Conservation (phyloP, 805 yeast genomes). For the Candida lessepsii region DNA sequence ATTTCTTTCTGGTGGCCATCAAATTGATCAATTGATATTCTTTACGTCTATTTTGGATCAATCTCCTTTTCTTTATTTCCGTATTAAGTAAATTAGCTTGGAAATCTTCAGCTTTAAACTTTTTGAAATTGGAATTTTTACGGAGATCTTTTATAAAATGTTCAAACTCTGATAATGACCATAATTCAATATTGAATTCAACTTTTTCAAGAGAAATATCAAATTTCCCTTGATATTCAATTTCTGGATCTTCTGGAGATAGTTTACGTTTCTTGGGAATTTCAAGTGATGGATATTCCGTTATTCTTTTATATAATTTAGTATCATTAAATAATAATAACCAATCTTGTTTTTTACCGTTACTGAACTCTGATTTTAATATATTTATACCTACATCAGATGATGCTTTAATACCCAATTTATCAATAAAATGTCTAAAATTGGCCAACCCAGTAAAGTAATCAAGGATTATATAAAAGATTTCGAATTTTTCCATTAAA, state of each 20-base stretch:
- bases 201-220: conserved; percentile 25
- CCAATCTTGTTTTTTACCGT: conserved; percentile 25
- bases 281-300: conserved; percentile 23
- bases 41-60: conserved; percentile 53
- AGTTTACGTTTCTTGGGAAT: conserved; percentile 37
- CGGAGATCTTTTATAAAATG: conserved; percentile 21
- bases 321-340: conserved; percentile 48
- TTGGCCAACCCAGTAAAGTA: conserved; percentile 43
- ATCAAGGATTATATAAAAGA: conserved; percentile 44
- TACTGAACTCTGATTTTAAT: conserved; percentile 10
- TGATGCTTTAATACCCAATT: conserved; percentile 20
- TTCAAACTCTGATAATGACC: conserved; percentile 31
- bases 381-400: conserved; percentile 8
- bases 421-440: conserved; percentile 50
- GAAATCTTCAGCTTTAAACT: conserved; percentile 8
- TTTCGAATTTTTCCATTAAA: conserved; percentile 48
- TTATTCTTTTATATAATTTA: conserved; percentile 46
- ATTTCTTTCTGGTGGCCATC: conserved; percentile 67
- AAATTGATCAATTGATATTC: conserved; percentile 63
- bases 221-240: conserved; percentile 27
- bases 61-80: conserved; percentile 56
- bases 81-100: conserved; percentile 8
- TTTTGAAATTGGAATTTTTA: conserved; percentile 13
- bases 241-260: conserved; percentile 34
- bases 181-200: conserved; percentile 29